Evolutionary conservation across 148 eudicot species (phyloP), one percentile per base, ranked within the genome.

Genomic region (Persicaria maculosa): DNA sequence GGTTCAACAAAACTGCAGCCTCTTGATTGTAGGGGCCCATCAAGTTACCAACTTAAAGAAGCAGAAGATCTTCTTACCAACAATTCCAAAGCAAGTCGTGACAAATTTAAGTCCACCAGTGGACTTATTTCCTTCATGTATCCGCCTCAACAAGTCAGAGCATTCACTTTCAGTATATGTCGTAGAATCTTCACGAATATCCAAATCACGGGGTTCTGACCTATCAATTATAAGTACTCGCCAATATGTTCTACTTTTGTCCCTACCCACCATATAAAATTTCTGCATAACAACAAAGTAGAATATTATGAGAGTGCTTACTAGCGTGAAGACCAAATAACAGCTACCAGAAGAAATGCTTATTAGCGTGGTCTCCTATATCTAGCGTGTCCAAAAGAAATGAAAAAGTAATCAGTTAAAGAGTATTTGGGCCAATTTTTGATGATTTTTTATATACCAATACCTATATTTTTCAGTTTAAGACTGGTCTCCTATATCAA

Each of bases 71-170:
- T 16, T 76, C 90, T 64, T 88, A 95, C 98, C 98, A 81, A 92
- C 86, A 78, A 95, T 92, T 73, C 98, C 98, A 77, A 90, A 95
- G 81, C 92, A 92, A 64, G 79, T 81, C 20, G 97, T 90, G 55
- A 95, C 88, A 86, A 90, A 88, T 70, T 84, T 90, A 72, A 95
- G 96, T 64, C 98, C 98, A 68, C 97, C 98, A 16, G 89, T 85
- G 46, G 87, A 76, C 81, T 73, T 90, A 84, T 95, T 95, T 82
- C 98, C 98, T 79, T 92, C 98, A 57, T 92, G 87, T 75, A 92
- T 87, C 79, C 98, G 86, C 79, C 83, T 85, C 78, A 90, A 79
- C 43, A 95, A 84, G 68, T 95, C 97, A 73, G 83, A 77, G 79
- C 97, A 90, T 84, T 95, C 93, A 62, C 79, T 62, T 73, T 95